Percentiles rank a stretch among this genome's conserved stretches.
These are phyloP conservation scores for Lichenothelia convexa DNA, from an alignment of 495 filamentous ascomycete genomes.

Conservation along the genomic window DNA sequence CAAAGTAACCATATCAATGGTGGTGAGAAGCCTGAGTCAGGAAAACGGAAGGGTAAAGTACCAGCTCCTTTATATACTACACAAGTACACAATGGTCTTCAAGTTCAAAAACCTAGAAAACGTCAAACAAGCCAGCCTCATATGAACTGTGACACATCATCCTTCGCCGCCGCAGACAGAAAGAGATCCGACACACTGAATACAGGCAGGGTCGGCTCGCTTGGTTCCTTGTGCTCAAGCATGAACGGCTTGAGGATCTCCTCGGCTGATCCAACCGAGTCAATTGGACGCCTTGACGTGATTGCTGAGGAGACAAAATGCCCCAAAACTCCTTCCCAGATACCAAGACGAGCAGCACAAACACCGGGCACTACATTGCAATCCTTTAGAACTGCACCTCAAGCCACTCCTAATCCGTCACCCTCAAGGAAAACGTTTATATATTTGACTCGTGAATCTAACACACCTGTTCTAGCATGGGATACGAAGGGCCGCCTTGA, in stretches of 20 bases:
- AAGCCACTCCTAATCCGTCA: background rate
- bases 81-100: conserved; percentile 3
- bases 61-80: conserved; percentile 15
- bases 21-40: conserved; percentile 23
- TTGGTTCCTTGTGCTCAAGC: conserved; percentile 14
- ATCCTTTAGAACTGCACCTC: background rate
- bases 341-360: conserved; percentile 1
- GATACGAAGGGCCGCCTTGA: conserved; percentile 50
- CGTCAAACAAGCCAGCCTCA: conserved; percentile 1
- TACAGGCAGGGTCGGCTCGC: too few relatives aligned
- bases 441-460: conserved; percentile 4
- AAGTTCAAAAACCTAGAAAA: conserved; percentile 4
- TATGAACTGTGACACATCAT: conserved; percentile 5
- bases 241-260: conserved; percentile 1
- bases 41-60: conserved; percentile 56
- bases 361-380: conserved; percentile 1
- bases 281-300: background rate
- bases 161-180: background rate
- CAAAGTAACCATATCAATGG: conserved; percentile 37
- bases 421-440: conserved; percentile 1
- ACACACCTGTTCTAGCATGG: conserved; percentile 38
- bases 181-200: too few relatives aligned
- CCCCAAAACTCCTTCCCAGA: conserved; percentile 3
- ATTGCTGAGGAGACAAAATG: background rate
- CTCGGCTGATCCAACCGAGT: too few relatives aligned